Evolutionary conservation across 2,329 filamentous ascomycete genomes (phyloP), one percentile per base, ranked within the genome.

Genomic region (Tolypocladium pustulatum): DNA sequence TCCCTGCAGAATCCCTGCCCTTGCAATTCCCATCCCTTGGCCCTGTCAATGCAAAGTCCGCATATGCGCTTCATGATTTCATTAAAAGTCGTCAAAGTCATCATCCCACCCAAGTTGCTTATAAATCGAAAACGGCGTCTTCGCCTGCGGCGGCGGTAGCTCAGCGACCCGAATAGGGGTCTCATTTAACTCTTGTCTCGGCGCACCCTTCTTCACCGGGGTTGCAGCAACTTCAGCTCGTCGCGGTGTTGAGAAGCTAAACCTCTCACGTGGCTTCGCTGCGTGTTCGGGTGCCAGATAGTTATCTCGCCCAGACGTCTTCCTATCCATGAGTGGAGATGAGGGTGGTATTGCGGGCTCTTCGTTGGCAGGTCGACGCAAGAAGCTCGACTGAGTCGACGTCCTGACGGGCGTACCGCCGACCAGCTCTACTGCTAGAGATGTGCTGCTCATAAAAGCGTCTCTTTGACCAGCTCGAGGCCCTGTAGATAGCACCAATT

Each of bases 31-130:
- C 22, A 15, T 12, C 25, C 43, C 22, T 17, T 8, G 25, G 10
- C 49, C 30, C 30, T n/a, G 41, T 57, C 57, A 56, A 57, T 61
- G 57, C 63, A 64, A 51, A 60, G 58, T 57, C 55, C 30, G 49
- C 30, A 54, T 56, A 49, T 43, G 20, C 17, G 36, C 27, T 53
- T 54, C 56, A 61, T 54, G 52, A 34, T 57, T 58, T 73, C 70
- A 70, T 73, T 61, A 72, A 68, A 75, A 67, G 67, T 77, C 74
- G 66, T 83, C 78, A 66, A 77, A 72, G 61, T 84, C 80, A 60
- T 83, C 76, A 65, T 84, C 80, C 82, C 82, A 85, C 53, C 82
- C 82, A 49, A 85, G 68, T 62, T 72, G 73, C 64, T 81, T 74
- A 63, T 81, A 85, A 56, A 85, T 79, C 13, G 78, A 80, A 61